Evolutionary conservation across 257 asterid genomes (phyloP), one percentile per base, ranked within the genome.

Genomic region (Gentiana macrophylla): DNA sequence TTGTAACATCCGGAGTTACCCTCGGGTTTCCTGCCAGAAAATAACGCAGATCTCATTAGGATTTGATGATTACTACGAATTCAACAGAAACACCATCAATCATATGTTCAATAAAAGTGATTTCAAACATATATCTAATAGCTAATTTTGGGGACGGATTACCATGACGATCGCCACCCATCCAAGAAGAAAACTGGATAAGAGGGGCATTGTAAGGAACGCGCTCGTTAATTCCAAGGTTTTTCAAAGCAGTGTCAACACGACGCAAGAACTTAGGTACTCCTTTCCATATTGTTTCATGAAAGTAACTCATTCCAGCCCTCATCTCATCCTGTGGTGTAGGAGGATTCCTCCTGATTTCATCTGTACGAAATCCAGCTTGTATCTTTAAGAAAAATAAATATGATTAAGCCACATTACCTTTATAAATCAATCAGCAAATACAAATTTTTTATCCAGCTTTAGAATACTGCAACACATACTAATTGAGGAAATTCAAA

Each of bases 81-180:
- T n/a, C n/a, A n/a, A n/a, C n/a, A n/a, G n/a, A n/a, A n/a, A n/a
- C n/a, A n/a, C n/a, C n/a, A n/a, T n/a, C n/a, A n/a, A n/a, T n/a
- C n/a, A n/a, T n/a, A n/a, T n/a, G n/a, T n/a, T n/a, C n/a, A n/a
- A n/a, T n/a, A n/a, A n/a, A n/a, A n/a, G n/a, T n/a, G n/a, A n/a
- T n/a, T n/a, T n/a, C n/a, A n/a, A n/a, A n/a, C n/a, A n/a, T n/a
- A n/a, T n/a, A n/a, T n/a, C n/a, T n/a, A n/a, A n/a, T 4, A 41
- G 46, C 46, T 2, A 41, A 41, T 5, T 4, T 41, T 41, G 38
- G 4, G 38, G 52, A 48, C 55, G 57, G 4, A 33, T 46, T 83
- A 89, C 97, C 97, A 33, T 89, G 95, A 62, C 96, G 97, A 66
- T 89, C 97, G 8, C 96, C 97, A 24, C 97, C 97, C 97, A 89